phyloP scores from a whole-genome alignment of 2,329 filamentous ascomycete genomes.

The Hypoxylon sp. region DNA sequence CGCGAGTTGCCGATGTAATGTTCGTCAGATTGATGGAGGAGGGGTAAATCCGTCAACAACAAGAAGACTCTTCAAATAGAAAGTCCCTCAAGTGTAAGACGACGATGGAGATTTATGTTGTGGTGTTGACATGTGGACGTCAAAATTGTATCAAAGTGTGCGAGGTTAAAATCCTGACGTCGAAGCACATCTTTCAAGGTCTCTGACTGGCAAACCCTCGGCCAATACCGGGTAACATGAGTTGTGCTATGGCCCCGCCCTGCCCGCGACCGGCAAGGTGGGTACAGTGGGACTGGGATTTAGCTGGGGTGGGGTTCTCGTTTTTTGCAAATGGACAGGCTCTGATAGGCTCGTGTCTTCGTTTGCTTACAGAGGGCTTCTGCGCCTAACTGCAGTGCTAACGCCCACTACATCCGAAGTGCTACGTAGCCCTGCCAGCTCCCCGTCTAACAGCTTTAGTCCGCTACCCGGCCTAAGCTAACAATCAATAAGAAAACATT shows the following conservation, averaged over 20 bases:
- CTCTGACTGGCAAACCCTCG: slow-evolving; percentile 31
- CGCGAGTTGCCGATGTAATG: background rate
- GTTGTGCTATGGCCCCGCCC: slow-evolving; percentile 21
- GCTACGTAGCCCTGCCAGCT: too few relatives aligned
- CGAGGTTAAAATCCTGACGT: slow-evolving; percentile 43
- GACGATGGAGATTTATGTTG: slow-evolving; percentile 18
- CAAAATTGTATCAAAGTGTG: slow-evolving; percentile 29
- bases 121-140: slow-evolving; percentile 28
- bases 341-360: slow-evolving; percentile 32
- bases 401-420: background rate
- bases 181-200: slow-evolving; percentile 29
- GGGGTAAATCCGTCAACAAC: background rate
- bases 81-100: background rate
- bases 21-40: slow-evolving; percentile 20
- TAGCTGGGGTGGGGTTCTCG: slow-evolving; percentile 8
- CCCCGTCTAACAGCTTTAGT: background rate
- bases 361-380: slow-evolving; percentile 12
- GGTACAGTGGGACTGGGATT: slow-evolving; percentile 2
- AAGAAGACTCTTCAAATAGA: background rate
- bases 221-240: slow-evolving; percentile 49
- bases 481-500: slow-evolving; percentile 9
- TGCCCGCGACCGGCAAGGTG: slow-evolving; percentile 13
- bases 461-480: background rate
- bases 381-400: background rate
- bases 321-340: slow-evolving; percentile 36